A percentile compares a stretch with the other conserved stretches of the same genome.
phyloP scores from a whole-genome alignment of 345 rosid genomes.

The Eucalyptus decipiens region DNA sequence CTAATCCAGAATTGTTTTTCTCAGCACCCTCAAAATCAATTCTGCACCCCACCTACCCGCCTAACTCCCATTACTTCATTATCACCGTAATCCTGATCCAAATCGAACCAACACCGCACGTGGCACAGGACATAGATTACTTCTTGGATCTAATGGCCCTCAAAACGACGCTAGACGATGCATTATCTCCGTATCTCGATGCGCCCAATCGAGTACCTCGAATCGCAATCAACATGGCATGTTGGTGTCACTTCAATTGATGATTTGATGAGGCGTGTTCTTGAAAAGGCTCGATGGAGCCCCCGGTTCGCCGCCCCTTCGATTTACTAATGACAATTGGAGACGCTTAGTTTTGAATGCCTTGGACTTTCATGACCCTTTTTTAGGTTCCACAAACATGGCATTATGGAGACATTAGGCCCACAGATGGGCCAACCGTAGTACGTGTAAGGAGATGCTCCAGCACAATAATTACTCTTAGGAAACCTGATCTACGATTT shows the following conservation, averaged over 20 bases:
- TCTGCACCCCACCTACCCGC: background rate
- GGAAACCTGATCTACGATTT: background rate
- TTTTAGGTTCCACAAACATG: background rate
- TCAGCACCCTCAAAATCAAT: background rate
- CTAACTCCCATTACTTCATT: background rate
- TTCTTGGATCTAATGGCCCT: background rate
- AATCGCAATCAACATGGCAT: background rate
- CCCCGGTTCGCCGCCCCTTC: background rate
- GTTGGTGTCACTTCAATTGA: background rate
- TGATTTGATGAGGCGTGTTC: background rate
- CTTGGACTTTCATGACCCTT: background rate
- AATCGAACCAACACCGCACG: background rate
- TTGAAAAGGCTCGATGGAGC: background rate
- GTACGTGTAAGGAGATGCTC: background rate
- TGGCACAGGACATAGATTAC: background rate
- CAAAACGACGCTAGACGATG: background rate
- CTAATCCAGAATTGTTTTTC: background rate
- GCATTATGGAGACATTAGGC: conserved; percentile 5
- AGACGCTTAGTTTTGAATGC: background rate
- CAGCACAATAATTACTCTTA: background rate
- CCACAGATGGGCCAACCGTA: background rate
- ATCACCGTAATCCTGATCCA: background rate
- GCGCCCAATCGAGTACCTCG: background rate
- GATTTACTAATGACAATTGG: background rate
- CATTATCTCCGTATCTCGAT: background rate